Evolutionary conservation across 495 filamentous ascomycete species (phyloP), one percentile per base, ranked within the genome.

Genomic region (Mytilinidion resinicola): DNA sequence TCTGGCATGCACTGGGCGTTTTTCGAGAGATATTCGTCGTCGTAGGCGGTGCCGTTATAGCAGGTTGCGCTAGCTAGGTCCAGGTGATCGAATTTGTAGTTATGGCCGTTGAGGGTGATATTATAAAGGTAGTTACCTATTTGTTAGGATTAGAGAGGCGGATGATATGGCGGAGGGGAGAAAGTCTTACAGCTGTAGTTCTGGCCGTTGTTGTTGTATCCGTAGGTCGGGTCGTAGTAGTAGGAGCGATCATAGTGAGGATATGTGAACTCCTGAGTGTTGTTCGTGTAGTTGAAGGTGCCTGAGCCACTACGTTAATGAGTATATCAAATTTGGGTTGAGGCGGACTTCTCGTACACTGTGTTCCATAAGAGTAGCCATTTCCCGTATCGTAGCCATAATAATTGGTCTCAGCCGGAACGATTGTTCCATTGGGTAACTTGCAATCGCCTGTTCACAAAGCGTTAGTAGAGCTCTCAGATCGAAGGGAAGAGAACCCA

Each of bases 1-100:
- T 62, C 53, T 19, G 59, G 59, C 14, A 62, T 48, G 35, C 59
- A 62, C 9, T 36, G 53, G 4, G 58, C 20, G 3, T 33, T 19
- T 0, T 46, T 11, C 3, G 10, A 14, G 11, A 57, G 6, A 9
- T 43, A 30, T 9, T 6, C 8, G 14, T 49, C 33, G 17, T 9
- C 12, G 53, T 57, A 53, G n/a, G 37, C 47, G 9, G 17, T 30
- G 21, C 30, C 38, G 35, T 49, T 20, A n/a, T 34, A 35, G 19
- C 53, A 62, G 8, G 36, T 43, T 0, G 10, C 44, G 9, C 0
- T 4, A 15, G 36, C 37, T 36, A 20, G 20, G n/a, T 56, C 53
- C 4, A 53, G 38, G n/a, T 20, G 42, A 35, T 14, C 9, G 38
- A 53, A 10, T 15, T 6, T 37, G 30, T 37, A 37, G 25, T 5